Base-by-base conservation (phyloP, 192 early-diverging fungal genomes). In the Entomortierella lignicola region DNA sequence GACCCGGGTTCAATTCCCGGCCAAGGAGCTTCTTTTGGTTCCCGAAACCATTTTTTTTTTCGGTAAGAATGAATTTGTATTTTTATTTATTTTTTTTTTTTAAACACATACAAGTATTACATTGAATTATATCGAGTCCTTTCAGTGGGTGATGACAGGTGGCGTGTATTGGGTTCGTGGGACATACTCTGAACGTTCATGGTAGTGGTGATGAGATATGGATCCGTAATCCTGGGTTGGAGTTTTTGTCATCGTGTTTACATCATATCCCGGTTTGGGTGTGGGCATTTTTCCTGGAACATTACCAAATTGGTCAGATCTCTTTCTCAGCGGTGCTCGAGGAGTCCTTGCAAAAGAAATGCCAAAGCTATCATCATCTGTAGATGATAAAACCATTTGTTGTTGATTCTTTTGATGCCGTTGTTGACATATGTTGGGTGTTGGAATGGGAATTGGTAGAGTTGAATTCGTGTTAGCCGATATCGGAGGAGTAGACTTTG, bases 401-500 rank as follows among this genome's bases (percentile, higher is more conserved):
- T 70, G 68, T 4, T 70, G 59, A 21, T 54, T 23, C 6, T 52
- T 47, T 29, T 32, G 67, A 68, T 30, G 57, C 32, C 20, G 67
- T 42, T 51, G 60, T 21, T 64, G 42, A 23, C 52, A 25, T 53
- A 29, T 60, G 12, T 21, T 52, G 21, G 59, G 18, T 17, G 52
- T 42, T 13, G 60, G 59, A 30, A 71, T 62, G 23, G 59, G 69
- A 26, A 62, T 71, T 6, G 69, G 69, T 2, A 30, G n/a, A 26
- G 37, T 34, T 1, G 53, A 10, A 18, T 26, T 39, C 23, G 31
- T n/a, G 5, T 37, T 31, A 7, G 42, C 34, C 4, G 26, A 30
- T 41, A 27, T 7, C 20, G 7, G 31, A 41, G 20, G 54, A 29
- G 27, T 48, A 29, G 27, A 55, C 31, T 23, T 68, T 17, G 41